Evolutionary conservation across 805 yeast genomes (phyloP).

Genomic region (Kluyveromyces nonfermentans): DNA sequence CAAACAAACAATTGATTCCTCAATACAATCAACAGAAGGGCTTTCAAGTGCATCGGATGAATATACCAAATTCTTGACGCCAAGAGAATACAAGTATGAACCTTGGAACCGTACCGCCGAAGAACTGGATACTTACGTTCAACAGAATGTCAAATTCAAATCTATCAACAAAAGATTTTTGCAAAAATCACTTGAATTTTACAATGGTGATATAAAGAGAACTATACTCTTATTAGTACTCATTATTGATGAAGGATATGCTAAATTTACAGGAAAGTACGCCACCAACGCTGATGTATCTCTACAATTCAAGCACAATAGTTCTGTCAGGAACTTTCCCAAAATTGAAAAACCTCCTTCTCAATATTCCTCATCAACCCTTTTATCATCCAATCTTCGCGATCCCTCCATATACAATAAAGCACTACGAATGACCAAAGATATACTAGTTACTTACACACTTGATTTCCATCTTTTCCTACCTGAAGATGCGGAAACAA

Average conservation of each 20-base stretch:
- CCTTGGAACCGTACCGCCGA: conserved; percentile 21
- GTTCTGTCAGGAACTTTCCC: background rate
- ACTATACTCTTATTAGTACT: conserved; percentile 31
- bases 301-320: background rate
- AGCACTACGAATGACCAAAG: conserved; percentile 10
- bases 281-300: background rate
- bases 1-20: background rate
- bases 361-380: background rate
- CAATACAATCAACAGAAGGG: background rate
- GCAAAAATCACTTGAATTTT: conserved; percentile 32
- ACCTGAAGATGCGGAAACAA: conserved; percentile 38
- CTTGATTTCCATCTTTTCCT: conserved; percentile 52
- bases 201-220: conserved; percentile 34
- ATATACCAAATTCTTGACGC: background rate
- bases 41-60: conserved; percentile 5
- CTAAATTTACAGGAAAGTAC: conserved; percentile 17
- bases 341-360: background rate
- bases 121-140: conserved; percentile 29
- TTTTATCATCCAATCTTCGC: background rate
- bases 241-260: conserved; percentile 27
- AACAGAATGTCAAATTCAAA: conserved; percentile 29
- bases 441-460: conserved; percentile 12
- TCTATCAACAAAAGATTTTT: conserved; percentile 34
- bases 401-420: conserved; percentile 9
- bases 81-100: conserved; percentile 10